Evolutionary conservation across 257 asterid species (phyloP), one percentile per base, ranked within the genome.

Genomic region (Solanum piurae): DNA sequence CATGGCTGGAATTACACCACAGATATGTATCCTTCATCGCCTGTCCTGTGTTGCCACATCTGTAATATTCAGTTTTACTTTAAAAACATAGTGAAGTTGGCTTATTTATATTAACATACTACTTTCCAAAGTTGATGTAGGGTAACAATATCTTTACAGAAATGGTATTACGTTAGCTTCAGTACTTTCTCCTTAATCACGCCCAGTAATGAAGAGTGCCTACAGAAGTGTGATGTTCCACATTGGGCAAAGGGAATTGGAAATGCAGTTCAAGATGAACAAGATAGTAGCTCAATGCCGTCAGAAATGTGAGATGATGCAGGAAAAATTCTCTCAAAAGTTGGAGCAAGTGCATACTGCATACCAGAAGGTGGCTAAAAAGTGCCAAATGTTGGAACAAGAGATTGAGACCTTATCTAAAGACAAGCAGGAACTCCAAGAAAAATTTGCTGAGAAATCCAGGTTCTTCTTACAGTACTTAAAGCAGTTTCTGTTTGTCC

Each of bases 381-480:
- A 93, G 92, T 96, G 98, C 93, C 99, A 96, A 90, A 91, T 94
- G 92, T 79, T 94, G 97, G 98, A 94, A 87, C 98, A 96, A 91
- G 97, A 95, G 92, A 91, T 93, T 52, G 97, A 94, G 89, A 96
- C 89, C 89, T 83, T 94, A 89, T 86, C 95, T 64, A 95, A 94
- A 93, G 99, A 96, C 90, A 96, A 96, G 91, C 94, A 92, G 89
- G 99, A 95, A 91, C 98, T 96, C 86, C 98, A 96, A 90, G 97
- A 95, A 89, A 94, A 95, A 73, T 94, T 93, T 91, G 93, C 98
- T 52, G 99, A 97, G 89, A 97, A 97, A 88, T 97, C 98, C 94
- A 94, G 98, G 99, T 95, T 31, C 71, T 5, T 27, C 64, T 46
- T 46, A 80, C 42, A 46, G 3, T 79, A 8, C 21, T 9, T 1